These are phyloP conservation scores for Yamadazyma epiphylla DNA, from an alignment of 1,139 yeast genomes.

Conservation along the genomic window DNA sequence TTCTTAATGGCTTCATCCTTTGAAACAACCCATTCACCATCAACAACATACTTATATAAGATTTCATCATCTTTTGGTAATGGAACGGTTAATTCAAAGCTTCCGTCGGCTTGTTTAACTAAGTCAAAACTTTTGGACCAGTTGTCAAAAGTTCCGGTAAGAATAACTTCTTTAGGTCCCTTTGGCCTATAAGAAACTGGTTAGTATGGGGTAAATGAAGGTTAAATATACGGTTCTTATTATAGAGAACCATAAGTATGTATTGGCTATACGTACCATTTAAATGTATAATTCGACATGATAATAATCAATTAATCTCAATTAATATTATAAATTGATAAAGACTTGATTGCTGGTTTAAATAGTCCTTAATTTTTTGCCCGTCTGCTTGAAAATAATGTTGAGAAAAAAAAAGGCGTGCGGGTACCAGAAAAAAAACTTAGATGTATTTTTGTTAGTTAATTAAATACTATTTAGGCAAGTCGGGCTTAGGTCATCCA, in stretches of 20 bases:
- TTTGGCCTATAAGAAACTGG: constrained; percentile 55
- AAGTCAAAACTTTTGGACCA: constrained; percentile 63
- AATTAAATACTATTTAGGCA: background rate
- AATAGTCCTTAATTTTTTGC: no score
- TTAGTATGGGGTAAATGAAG: no score
- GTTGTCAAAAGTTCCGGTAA: constrained; percentile 75
- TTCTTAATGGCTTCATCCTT: constrained; percentile 39
- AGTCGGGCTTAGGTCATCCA: background rate
- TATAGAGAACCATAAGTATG: no score
- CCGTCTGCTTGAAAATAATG: background rate
- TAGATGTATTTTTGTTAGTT: background rate
- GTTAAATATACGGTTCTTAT: no score
- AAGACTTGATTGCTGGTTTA: no score
- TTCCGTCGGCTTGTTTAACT: constrained; percentile 57
- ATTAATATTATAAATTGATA: no score
- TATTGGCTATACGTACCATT: constrained; percentile 35
- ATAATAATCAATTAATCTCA: background rate
- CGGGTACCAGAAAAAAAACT: no score
- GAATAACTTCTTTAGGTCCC: constrained; percentile 68
- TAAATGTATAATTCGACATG: constrained; percentile 27
- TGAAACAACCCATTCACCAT: constrained; percentile 64
- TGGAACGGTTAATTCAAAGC: constrained; percentile 58
- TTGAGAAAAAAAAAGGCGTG: background rate
- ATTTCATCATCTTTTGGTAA: constrained; percentile 41
- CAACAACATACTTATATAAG: constrained; percentile 69